Evolutionary conservation across 2,329 filamentous ascomycete genomes (phyloP), one percentile per base, ranked within the genome.

Genomic region (Colletotrichum sp.): DNA sequence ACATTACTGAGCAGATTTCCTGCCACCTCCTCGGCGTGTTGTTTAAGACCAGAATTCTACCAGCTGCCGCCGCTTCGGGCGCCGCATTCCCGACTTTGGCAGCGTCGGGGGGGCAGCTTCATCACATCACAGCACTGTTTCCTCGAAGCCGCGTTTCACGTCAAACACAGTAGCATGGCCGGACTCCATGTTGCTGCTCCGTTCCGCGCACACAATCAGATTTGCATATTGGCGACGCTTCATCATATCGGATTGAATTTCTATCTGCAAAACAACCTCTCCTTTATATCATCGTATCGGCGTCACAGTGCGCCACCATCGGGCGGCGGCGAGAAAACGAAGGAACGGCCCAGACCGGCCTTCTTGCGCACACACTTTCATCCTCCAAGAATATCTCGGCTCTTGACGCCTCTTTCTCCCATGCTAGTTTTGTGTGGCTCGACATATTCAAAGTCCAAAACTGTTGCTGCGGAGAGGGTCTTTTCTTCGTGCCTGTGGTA

Each of bases 401-500:
- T 49, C 34, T 26, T 12, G 49, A 34, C 30, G 24, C 39, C 63
- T 21, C n/a, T 30, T 32, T 64, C 32, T 13, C 52, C 44, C 34
- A 52, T 44, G 32, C 32, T 39, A 64, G 60, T 49, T 72, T 69
- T 68, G 57, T 66, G 57, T 62, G 49, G 34, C 59, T 30, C n/a
- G 44, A 44, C 49, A 55, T 73, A 73, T 72, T 70, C 70, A 68
- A 76, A 30, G 63, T 34, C 16, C 57, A 52, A 60, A 55, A 34
- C 39, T 34, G 36, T 60, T 63, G 67, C 52, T 39, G 24, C 13
- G 24, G 21, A n/a, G 69, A 16, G 18, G 28, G 13, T 57, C 44
- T 64, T 15, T n/a, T 44, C 39, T 32, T 30, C 34, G 59, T 72
- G 71, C 67, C 55, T 64, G 67, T 76, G 76, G 76, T 77, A 77